Conservation (phyloP, 2,329 filamentous ascomycete species). For the Scedosporium minutisporum region DNA sequence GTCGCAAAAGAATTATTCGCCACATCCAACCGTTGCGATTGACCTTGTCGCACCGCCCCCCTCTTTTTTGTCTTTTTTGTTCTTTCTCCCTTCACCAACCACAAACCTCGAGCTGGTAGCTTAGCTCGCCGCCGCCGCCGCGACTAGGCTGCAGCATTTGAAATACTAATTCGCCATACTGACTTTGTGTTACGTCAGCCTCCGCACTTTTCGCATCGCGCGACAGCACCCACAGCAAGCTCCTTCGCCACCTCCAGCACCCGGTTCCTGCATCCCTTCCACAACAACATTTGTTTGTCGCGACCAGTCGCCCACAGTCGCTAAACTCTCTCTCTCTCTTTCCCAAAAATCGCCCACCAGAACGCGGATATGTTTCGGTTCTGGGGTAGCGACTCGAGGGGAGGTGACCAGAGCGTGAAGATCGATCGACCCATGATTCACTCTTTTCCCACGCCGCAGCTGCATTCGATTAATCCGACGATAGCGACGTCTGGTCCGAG, state of each 20-base stretch:
- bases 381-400: conserved; percentile 48
- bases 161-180: conserved; percentile 4
- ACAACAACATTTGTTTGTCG: conserved; percentile 8
- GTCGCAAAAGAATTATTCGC: not conserved
- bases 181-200: conserved; percentile 9
- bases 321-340: conserved; percentile 1
- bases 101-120: not conserved
- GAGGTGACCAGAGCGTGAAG: conserved; percentile 42
- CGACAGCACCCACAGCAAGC: conserved; percentile 12
- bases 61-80: not conserved
- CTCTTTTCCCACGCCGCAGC: conserved; percentile 20
- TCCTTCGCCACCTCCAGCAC: conserved; percentile 5
- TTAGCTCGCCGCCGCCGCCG: conserved; percentile 2
- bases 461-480: conserved; percentile 19
- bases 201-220: conserved; percentile 13
- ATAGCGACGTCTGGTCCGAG: conserved; percentile 9
- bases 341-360: conserved; percentile 15
- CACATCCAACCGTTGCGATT: not conserved
- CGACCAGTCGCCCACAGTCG: not conserved
- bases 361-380: conserved; percentile 52
- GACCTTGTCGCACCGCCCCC: not conserved
- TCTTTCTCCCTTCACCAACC: not conserved
- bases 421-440: conserved; percentile 30
- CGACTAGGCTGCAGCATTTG: conserved; percentile 4
- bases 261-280: conserved; percentile 12